A percentile compares a stretch with the other conserved stretches of the same genome.
These are phyloP conservation scores for Leishmania tropica DNA, from an alignment of 208 protist species.

Conservation along the genomic window DNA sequence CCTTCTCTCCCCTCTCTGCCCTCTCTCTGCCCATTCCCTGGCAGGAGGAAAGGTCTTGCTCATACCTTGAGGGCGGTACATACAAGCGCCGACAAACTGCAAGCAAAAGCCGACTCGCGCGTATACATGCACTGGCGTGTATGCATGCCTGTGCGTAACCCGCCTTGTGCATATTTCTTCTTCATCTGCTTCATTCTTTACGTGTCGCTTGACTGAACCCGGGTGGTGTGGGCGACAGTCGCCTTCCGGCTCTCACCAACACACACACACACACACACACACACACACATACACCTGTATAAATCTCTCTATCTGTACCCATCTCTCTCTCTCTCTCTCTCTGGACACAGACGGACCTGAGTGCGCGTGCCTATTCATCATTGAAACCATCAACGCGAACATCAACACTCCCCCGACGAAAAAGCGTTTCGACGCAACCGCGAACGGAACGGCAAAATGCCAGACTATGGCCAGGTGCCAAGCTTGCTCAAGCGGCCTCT, in stretches of 20 bases:
- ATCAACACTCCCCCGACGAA: background rate
- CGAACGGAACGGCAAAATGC: background rate
- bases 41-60: too few relatives aligned
- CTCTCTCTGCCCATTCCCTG: background rate
- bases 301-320: too few relatives aligned
- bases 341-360: too few relatives aligned
- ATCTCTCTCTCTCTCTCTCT: too few relatives aligned
- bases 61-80: too few relatives aligned
- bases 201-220: background rate
- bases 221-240: background rate
- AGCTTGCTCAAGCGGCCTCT: slow-evolving; percentile 8
- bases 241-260: background rate
- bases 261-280: background rate
- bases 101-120: too few relatives aligned
- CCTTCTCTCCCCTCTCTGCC: background rate
- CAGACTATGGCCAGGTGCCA: background rate
- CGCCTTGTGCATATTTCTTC: too few relatives aligned
- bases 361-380: too few relatives aligned
- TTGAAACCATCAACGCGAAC: too few relatives aligned
- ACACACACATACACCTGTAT: background rate
- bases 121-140: background rate
- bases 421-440: background rate
- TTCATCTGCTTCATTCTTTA: background rate
- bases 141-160: background rate
- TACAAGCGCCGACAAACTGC: too few relatives aligned